phyloP scores from a whole-genome alignment of 768 basidiomycete genomes.

The Jaapia argillacea region DNA sequence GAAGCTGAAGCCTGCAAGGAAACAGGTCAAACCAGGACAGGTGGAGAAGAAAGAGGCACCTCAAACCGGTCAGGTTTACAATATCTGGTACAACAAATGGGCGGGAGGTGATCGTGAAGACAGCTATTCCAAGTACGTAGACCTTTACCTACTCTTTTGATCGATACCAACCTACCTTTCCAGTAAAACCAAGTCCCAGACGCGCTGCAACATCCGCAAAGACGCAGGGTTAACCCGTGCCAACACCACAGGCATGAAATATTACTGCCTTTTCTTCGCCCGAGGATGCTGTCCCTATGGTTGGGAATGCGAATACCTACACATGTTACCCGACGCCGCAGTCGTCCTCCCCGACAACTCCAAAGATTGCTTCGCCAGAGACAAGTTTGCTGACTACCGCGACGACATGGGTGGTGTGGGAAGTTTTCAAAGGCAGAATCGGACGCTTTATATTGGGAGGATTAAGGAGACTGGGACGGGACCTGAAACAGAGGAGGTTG shows the following conservation, averaged over 20 bases:
- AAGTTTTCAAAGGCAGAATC: constrained; percentile 87
- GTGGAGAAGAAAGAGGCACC: constrained; percentile 82
- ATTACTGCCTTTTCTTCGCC: constrained; percentile 91
- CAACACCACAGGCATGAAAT: constrained; percentile 87
- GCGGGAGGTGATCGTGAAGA: constrained; percentile 99
- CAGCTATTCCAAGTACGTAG: constrained; percentile 81
- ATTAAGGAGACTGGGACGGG: constrained; percentile 89
- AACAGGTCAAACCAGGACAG: constrained; percentile 86
- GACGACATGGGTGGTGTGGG: constrained; percentile 99
- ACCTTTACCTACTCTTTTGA: background rate
- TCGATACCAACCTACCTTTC: background rate
- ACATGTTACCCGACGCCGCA: constrained; percentile 69
- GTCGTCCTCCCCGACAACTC: constrained; percentile 78
- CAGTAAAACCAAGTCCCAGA: constrained; percentile 91
- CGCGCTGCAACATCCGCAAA: constrained; percentile 77
- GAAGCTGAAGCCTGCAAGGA: constrained; percentile 85
- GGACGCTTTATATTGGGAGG: constrained; percentile 89
- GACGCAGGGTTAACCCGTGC: constrained; percentile 94
- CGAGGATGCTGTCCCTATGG: constrained; percentile 97
- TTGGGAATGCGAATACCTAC: constrained; percentile 96
- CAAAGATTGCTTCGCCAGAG: constrained; percentile 93
- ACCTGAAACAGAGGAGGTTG: constrained; percentile 84
- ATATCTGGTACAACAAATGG: constrained; percentile 99
- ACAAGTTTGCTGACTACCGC: constrained; percentile 94
- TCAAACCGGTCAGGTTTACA: constrained; percentile 95